A percentile compares a stretch with the other conserved stretches of the same genome.
These are phyloP conservation scores for Penicillium sp. DNA, from an alignment of 2,329 filamentous ascomycete genomes.

Conservation along the genomic window DNA sequence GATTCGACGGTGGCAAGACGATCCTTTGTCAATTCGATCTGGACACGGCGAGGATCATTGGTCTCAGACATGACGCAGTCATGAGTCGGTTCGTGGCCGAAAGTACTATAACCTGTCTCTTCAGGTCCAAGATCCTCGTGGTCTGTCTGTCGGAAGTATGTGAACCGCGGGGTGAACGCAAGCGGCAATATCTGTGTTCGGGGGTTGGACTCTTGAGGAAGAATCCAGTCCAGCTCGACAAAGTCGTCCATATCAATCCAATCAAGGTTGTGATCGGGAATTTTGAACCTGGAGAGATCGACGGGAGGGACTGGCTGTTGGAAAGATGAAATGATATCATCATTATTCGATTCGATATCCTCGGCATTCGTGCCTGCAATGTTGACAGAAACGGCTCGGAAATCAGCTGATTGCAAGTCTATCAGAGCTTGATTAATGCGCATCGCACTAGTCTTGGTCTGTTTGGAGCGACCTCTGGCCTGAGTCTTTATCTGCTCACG, in stretches of 20 bases:
- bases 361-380: conserved; percentile 80
- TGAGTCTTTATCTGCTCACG: conserved; percentile 87
- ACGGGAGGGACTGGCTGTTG: conserved; percentile 56
- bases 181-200: conserved; percentile 93
- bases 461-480: conserved; percentile 73
- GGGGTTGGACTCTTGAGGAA: conserved; percentile 86
- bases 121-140: conserved; percentile 77
- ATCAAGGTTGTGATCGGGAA: conserved; percentile 90
- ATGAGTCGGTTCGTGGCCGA: conserved; percentile 91
- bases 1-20: conserved; percentile 76
- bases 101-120: conserved; percentile 79
- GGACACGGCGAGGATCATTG: conserved; percentile 85
- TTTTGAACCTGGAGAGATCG: conserved; percentile 84
- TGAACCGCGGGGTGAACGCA: conserved; percentile 90
- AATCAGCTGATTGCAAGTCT: conserved; percentile 87
- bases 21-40: conserved; percentile 80
- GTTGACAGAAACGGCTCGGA: conserved; percentile 88
- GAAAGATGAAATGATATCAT: conserved; percentile 62
- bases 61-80: conserved; percentile 92
- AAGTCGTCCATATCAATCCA: conserved; percentile 99
- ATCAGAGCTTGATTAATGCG: conserved; percentile 94
- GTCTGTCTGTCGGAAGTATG: conserved; percentile 96
- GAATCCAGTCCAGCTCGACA: conserved; percentile 94
- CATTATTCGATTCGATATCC: conserved; percentile 64
- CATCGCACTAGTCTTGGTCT: conserved; percentile 86